Conservation (phyloP, 768 basidiomycete species). For the Mycena olivaceomarginata region DNA sequence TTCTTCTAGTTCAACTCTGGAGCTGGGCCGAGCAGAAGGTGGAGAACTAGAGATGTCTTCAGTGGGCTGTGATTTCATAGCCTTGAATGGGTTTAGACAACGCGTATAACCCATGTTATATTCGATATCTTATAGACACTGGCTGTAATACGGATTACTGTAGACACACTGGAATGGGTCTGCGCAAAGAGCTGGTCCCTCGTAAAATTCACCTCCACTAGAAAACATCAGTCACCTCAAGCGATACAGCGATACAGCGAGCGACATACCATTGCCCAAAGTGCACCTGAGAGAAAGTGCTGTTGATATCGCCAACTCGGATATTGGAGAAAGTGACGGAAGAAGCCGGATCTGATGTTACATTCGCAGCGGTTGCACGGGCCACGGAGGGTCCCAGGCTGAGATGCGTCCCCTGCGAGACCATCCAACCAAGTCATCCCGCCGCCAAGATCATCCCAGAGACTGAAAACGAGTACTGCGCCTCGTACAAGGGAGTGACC, state of each 20-base stretch:
- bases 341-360: constrained; percentile 52
- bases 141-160: constrained; percentile 38
- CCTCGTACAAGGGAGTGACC: constrained; percentile 52
- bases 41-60: constrained; percentile 23
- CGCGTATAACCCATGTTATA: constrained; percentile 25
- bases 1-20: constrained; percentile 19
- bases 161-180: constrained; percentile 22
- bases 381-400: constrained; percentile 57
- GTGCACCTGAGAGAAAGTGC: constrained; percentile 51
- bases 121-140: constrained; percentile 33
- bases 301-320: constrained; percentile 60
- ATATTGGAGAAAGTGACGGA: constrained; percentile 62
- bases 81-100: constrained; percentile 31
- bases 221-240: constrained; percentile 20
- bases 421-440: constrained; percentile 62
- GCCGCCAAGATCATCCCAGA: constrained; percentile 62
- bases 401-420: constrained; percentile 43
- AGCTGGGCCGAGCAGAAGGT: constrained; percentile 6
- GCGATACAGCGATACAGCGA: constrained; percentile 1
- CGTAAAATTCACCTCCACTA: constrained; percentile 36
- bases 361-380: constrained; percentile 57
- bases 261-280: constrained; percentile 34
- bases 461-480: constrained; percentile 58
- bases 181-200: constrained; percentile 23
- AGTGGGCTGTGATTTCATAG: constrained; percentile 24